A percentile compares a stretch with the other conserved stretches of the same genome.
These are phyloP conservation scores for Coniferiporia sulphurascens DNA, from an alignment of 1,284 basidiomycete species.

Conservation along the genomic window DNA sequence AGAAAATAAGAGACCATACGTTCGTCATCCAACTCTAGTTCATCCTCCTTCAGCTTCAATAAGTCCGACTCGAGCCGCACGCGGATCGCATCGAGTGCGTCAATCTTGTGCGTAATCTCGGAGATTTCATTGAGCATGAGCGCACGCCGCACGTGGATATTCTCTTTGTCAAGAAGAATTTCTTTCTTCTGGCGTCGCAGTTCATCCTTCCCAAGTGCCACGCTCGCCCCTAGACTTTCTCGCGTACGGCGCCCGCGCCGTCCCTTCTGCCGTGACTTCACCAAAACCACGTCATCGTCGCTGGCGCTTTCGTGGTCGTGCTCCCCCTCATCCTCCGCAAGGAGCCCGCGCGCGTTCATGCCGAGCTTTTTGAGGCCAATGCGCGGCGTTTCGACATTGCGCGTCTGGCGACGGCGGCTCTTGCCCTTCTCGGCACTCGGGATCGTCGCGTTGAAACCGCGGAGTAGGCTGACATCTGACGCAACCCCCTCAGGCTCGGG, in stretches of 20 bases:
- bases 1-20: slow-evolving; percentile 41
- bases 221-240: slow-evolving; percentile 63
- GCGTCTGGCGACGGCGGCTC: slow-evolving; percentile 67
- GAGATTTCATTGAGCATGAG: slow-evolving; percentile 81
- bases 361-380: slow-evolving; percentile 78
- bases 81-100: slow-evolving; percentile 78
- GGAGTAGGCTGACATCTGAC: slow-evolving; percentile 68
- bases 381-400: slow-evolving; percentile 74
- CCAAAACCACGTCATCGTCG: slow-evolving; percentile 60
- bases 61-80: slow-evolving; percentile 80
- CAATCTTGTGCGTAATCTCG: slow-evolving; percentile 87
- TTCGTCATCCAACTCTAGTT: slow-evolving; percentile 93
- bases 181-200: slow-evolving; percentile 77
- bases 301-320: slow-evolving; percentile 59
- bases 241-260: slow-evolving; percentile 57
- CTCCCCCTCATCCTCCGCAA: slow-evolving; percentile 54
- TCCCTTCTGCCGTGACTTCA: slow-evolving; percentile 30
- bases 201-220: slow-evolving; percentile 78
- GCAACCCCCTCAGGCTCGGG: slow-evolving; percentile 63
- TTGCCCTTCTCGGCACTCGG: slow-evolving; percentile 80
- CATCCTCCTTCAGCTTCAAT: slow-evolving; percentile 88
- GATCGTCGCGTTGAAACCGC: slow-evolving; percentile 89
- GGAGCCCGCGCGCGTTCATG: slow-evolving; percentile 69
- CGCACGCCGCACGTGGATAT: slow-evolving; percentile 76
- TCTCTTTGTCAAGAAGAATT: slow-evolving; percentile 85